These are phyloP conservation scores for Alternaria atra DNA, from an alignment of 2,329 filamentous ascomycete genomes.

Conservation along the genomic window DNA sequence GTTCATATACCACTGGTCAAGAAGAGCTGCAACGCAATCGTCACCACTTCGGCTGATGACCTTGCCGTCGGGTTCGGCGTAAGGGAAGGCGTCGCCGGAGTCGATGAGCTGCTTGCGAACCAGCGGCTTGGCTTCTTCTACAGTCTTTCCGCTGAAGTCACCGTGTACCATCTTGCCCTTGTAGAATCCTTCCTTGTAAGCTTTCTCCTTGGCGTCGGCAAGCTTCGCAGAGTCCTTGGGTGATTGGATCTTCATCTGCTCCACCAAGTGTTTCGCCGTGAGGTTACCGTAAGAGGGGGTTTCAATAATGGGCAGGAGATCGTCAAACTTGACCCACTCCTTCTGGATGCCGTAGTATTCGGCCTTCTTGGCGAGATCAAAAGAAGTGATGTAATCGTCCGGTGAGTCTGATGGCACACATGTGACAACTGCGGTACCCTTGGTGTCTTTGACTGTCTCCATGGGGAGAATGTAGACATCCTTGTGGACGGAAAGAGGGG, in stretches of 20 bases:
- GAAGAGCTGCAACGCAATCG: slow-evolving; percentile 89
- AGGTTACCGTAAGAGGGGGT: slow-evolving; percentile 89
- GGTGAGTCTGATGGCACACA: slow-evolving; percentile 95
- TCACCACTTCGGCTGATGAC: slow-evolving; percentile 91
- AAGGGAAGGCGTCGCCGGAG: slow-evolving; percentile 82
- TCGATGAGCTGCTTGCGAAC: slow-evolving; percentile 81
- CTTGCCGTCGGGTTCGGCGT: slow-evolving; percentile 88
- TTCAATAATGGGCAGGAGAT: slow-evolving; percentile 78
- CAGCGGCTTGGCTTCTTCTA: slow-evolving; percentile 86
- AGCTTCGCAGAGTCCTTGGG: slow-evolving; percentile 94
- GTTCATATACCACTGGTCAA: slow-evolving; percentile 98
- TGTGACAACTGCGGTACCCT: slow-evolving; percentile 96
- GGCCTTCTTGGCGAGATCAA: slow-evolving; percentile 90
- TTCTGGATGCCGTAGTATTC: slow-evolving; percentile 94
- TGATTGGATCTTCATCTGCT: slow-evolving; percentile 94
- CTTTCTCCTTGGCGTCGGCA: slow-evolving; percentile 91
- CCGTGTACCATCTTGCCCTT: slow-evolving; percentile 90
- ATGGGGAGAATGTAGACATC: slow-evolving; percentile 91
- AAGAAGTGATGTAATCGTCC: slow-evolving; percentile 90
- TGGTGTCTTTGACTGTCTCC: slow-evolving; percentile 89
- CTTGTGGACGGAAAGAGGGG: slow-evolving; percentile 82
- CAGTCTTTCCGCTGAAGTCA: slow-evolving; percentile 85
- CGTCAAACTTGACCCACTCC: slow-evolving; percentile 86
- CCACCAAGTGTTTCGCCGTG: slow-evolving; percentile 82
- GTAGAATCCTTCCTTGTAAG: slow-evolving; percentile 98